phyloP scores from a whole-genome alignment of 1,284 basidiomycete genomes.

The Hemileia vastatrix region DNA sequence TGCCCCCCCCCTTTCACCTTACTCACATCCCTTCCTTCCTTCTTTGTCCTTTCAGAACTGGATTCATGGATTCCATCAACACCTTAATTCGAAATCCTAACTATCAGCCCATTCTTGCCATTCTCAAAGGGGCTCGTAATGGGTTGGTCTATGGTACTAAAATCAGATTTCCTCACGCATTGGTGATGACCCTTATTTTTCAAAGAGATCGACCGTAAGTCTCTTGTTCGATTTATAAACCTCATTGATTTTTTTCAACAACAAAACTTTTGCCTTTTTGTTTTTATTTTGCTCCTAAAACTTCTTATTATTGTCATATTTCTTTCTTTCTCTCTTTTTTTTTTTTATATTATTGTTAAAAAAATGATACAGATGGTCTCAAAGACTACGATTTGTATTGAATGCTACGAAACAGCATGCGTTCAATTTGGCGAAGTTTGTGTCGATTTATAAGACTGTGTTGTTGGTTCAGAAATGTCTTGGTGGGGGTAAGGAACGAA shows the following conservation, averaged over 20 bases:
- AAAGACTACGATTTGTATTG: constrained; percentile 61
- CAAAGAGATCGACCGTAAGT: constrained; percentile 30
- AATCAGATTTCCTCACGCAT: constrained; percentile 89
- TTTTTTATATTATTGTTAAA: too few species aligned
- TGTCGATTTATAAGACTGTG: constrained; percentile 80
- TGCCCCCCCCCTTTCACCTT: too few species aligned
- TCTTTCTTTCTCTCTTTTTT: constrained; percentile 1
- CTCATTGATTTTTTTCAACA: background rate
- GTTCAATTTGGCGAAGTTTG: constrained; percentile 82
- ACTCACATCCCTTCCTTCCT: too few species aligned
- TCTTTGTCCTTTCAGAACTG: too few species aligned
- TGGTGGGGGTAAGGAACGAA: constrained; percentile 62
- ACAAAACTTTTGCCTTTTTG: background rate
- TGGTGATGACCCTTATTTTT: constrained; percentile 96
- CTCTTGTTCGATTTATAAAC: background rate
- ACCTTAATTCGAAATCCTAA: constrained; percentile 51
- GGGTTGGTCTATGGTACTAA: constrained; percentile 79
- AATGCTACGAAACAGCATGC: constrained; percentile 82
- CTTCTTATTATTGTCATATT: constrained; percentile 49
- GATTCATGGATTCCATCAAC: constrained; percentile 25
- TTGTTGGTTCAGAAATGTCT: constrained; percentile 68
- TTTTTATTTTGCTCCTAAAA: constrained; percentile 57
- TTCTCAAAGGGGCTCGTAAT: constrained; percentile 90
- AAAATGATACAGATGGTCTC: constrained; percentile 54
- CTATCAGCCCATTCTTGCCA: constrained; percentile 78